Evolutionary conservation across 2,329 filamentous ascomycete genomes (phyloP), one percentile per base, ranked within the genome.

Genomic region (Grosmannia clavigera): DNA sequence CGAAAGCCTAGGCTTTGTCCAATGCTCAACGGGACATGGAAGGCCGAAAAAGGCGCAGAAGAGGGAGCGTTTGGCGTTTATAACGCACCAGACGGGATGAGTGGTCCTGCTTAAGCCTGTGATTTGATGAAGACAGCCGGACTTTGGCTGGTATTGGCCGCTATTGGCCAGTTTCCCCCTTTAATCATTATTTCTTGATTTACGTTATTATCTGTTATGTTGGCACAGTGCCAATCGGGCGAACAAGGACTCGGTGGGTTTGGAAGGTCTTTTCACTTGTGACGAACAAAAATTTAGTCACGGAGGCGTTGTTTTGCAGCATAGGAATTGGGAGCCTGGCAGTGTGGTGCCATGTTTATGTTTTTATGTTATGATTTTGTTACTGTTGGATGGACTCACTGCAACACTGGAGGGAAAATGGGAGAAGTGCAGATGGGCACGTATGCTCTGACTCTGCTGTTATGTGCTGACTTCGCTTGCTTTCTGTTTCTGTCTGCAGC

Each of bases 11-110:
- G 63, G 14, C 81, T 92, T 68, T 95, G 90, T 71, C 90, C 90
- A 55, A 78, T 94, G 71, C 85, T 95, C 63, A 95, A 95, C 70
- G 90, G 90, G 58, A 89, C 87, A 38, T 87, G 87, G 76, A 86
- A 87, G 65, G 74, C 76, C 48, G 79, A 81, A 65, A 80, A 79
- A 63, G 75, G 76, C 61, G 73, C 75, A n/a, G 81, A 83, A 63
- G 77, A 83, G 62, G 78, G 80, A 59, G 79, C 81, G 7, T 84
- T 84, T 70, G 81, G 81, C 61, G 78, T 80, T 59, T 81, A 80
- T 70, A 64, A 59, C n/a, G 61, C 61, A 1, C 60, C 57, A 4
- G 62, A 63, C 27, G 58, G 60, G 10, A 57, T 62, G 48, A 38
- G 58, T 3, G 63, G 63, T 12, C 54, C 61, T 38, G 60, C 55